Conservation (phyloP, 805 yeast genomes). For the Isabelozyma pseudorhagii region DNA sequence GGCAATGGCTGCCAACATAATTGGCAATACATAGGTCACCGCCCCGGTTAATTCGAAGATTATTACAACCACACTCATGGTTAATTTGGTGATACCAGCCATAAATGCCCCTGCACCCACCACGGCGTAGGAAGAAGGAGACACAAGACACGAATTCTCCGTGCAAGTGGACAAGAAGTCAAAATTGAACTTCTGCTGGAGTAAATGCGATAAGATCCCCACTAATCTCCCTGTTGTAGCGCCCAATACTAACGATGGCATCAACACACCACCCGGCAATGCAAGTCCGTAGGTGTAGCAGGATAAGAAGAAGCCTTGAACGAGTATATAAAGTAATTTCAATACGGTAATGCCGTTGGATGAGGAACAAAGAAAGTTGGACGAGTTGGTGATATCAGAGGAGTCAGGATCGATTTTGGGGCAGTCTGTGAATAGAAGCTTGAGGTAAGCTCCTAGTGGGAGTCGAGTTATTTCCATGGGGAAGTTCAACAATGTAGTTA, state of each 20-base stretch:
- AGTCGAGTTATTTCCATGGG: constrained; percentile 52
- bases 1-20: constrained; percentile 78
- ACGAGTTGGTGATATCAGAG: constrained; percentile 13
- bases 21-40: constrained; percentile 75
- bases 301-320: constrained; percentile 57
- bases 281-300: constrained; percentile 67
- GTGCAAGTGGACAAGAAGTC: constrained; percentile 39
- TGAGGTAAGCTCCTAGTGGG: constrained; percentile 55
- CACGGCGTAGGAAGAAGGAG: constrained; percentile 85
- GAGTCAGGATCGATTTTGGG: constrained; percentile 12
- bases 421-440: constrained; percentile 72
- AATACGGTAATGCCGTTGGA: constrained; percentile 20
- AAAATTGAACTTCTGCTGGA: constrained; percentile 40
- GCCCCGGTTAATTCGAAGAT: constrained; percentile 87
- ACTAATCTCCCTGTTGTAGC: constrained; percentile 55
- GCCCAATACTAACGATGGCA: constrained; percentile 64
- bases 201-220: constrained; percentile 49
- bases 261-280: constrained; percentile 65
- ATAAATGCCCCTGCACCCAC: constrained; percentile 84
- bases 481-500: constrained; percentile 55
- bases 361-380: constrained; percentile 35
- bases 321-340: constrained; percentile 34
- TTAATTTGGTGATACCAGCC: constrained; percentile 77
- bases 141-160: constrained; percentile 53
- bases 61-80: constrained; percentile 76